A percentile compares a stretch with the other conserved stretches of the same genome.
Conservation (phyloP, 768 basidiomycete species). For the Tricholoma saponaceum region DNA sequence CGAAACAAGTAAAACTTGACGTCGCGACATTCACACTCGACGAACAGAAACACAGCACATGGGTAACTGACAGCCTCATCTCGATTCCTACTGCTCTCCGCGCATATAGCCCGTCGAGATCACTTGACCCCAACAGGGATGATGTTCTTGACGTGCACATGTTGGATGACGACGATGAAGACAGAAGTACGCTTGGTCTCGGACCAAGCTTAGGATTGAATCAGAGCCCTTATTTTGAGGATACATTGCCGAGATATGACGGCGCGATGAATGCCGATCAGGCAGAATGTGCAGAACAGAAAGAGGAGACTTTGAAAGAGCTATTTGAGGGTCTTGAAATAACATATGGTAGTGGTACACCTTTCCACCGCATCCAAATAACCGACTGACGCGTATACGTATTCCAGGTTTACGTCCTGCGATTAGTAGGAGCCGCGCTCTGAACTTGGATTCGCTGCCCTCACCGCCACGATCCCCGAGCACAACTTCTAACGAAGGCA, state of each 20-base stretch:
- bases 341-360: constrained; percentile 5
- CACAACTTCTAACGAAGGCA: neutral
- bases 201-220: neutral
- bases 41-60: constrained; percentile 16
- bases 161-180: neutral
- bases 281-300: neutral
- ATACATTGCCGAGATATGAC: neutral
- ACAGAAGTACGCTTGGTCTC: constrained; percentile 6
- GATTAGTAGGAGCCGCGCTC: constrained; percentile 8
- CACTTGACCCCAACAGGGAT: neutral
- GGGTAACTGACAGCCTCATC: constrained; percentile 40
- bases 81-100: constrained; percentile 33
- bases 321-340: constrained; percentile 17
- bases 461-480: neutral
- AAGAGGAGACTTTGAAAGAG: constrained; percentile 7
- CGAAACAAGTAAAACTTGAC: neutral
- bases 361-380: neutral
- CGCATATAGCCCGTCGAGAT: constrained; percentile 10
- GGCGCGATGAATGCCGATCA: neutral
- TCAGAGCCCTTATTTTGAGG: neutral
- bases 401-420: constrained; percentile 1
- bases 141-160: neutral
- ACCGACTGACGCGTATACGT: neutral
- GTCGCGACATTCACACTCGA: neutral
- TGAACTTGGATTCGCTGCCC: constrained; percentile 8